Conservation (phyloP, 2,329 filamentous ascomycete genomes). For the Fusarium sp. region DNA sequence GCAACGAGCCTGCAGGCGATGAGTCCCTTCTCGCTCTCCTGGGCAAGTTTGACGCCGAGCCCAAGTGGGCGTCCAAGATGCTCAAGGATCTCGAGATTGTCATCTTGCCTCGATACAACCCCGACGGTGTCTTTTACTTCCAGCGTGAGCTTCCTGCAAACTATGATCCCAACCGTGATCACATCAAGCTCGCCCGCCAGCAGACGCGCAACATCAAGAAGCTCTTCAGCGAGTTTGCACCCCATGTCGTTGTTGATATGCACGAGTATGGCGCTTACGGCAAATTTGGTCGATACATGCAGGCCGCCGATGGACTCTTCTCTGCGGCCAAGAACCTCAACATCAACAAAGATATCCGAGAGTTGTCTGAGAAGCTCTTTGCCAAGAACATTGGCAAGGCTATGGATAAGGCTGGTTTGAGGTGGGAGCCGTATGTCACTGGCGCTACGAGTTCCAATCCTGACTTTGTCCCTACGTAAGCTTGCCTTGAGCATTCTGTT, state of each 20-base stretch:
- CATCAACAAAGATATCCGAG: constrained; percentile 46
- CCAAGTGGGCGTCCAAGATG: constrained; percentile 44
- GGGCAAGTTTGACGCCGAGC: constrained; percentile 46
- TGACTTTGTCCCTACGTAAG: constrained; percentile 23
- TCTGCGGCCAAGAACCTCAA: constrained; percentile 51
- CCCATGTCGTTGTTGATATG: constrained; percentile 49
- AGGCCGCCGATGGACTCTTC: constrained; percentile 47
- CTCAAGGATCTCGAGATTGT: constrained; percentile 47
- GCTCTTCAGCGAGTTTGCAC: constrained; percentile 43
- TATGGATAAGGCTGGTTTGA: constrained; percentile 44
- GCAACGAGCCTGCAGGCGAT: constrained; percentile 50
- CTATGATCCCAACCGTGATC: constrained; percentile 50
- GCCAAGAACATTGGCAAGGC: constrained; percentile 43
- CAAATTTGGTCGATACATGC: constrained; percentile 37
- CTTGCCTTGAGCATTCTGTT: rapidly evolving
- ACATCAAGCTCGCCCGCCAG: constrained; percentile 48
- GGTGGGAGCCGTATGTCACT: constrained; percentile 48
- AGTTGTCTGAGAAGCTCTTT: constrained; percentile 46
- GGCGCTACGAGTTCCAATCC: constrained; percentile 33
- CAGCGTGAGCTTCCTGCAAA: constrained; percentile 46
- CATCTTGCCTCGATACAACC: constrained; percentile 49
- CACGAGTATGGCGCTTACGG: constrained; percentile 46
- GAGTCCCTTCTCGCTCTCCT: constrained; percentile 47
- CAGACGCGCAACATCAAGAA: constrained; percentile 49
- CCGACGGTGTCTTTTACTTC: constrained; percentile 51